A percentile compares a stretch with the other conserved stretches of the same genome.
These are phyloP conservation scores for Cocos nucifera DNA, from an alignment of 176 grass and related monocot genomes.

Conservation along the genomic window DNA sequence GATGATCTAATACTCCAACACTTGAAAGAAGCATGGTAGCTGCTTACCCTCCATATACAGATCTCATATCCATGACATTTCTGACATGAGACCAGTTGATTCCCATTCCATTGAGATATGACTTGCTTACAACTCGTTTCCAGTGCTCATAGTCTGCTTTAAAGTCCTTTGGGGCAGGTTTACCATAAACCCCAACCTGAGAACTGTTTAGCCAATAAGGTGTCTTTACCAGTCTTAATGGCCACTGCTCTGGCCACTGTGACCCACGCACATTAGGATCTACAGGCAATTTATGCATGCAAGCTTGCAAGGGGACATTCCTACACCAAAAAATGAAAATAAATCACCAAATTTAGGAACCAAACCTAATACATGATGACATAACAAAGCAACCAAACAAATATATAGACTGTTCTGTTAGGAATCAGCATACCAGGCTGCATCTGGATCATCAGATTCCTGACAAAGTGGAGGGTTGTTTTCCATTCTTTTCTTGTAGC, in stretches of 20 bases:
- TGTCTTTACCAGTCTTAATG: slow-evolving; percentile 62
- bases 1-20: too few relatives aligned
- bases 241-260: slow-evolving; percentile 81
- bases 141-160: slow-evolving; percentile 79
- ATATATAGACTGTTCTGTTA: background rate
- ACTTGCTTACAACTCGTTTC: slow-evolving; percentile 81
- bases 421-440: slow-evolving; percentile 67
- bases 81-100: slow-evolving; percentile 91
- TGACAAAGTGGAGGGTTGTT: slow-evolving; percentile 67
- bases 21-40: background rate
- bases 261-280: slow-evolving; percentile 38
- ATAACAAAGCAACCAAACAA: slow-evolving; percentile 2
- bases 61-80: slow-evolving; percentile 99
- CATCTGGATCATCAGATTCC: slow-evolving; percentile 71
- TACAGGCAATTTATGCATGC: slow-evolving; percentile 79
- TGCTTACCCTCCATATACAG: slow-evolving; percentile 94
- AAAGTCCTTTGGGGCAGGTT: slow-evolving; percentile 81
- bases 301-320: slow-evolving; percentile 86
- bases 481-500: slow-evolving; percentile 83
- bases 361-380: background rate
- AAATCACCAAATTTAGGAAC: background rate
- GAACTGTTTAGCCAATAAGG: slow-evolving; percentile 84
- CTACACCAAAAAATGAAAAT: slow-evolving; percentile 31
- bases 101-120: slow-evolving; percentile 81
- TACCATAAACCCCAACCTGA: slow-evolving; percentile 76